A percentile compares a stretch with the other conserved stretches of the same genome.
Conservation (phyloP, 345 rosid species). For the Brassica carinata region DNA sequence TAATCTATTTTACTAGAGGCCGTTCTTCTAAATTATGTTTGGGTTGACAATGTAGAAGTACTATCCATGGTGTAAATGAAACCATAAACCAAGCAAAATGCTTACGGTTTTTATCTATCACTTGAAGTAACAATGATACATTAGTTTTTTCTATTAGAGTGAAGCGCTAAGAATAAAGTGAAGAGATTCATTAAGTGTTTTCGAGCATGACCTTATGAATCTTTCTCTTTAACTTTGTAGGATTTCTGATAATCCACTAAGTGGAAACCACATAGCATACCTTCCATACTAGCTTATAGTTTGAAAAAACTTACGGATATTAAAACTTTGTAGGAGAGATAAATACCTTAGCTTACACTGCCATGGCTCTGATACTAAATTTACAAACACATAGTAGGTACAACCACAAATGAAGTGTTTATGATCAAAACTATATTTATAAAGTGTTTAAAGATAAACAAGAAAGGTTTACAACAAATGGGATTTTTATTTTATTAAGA, state of each 20-base stretch:
- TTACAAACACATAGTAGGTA: too few relatives aligned
- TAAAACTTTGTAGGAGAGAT: too few relatives aligned
- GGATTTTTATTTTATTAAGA: too few relatives aligned
- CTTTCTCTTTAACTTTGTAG: not conserved
- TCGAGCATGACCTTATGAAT: not conserved
- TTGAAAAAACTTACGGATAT: not conserved
- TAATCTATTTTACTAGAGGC: not conserved
- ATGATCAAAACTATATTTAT: too few relatives aligned
- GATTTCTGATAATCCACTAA: not conserved
- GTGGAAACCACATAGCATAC: not conserved
- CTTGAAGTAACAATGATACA: not conserved
- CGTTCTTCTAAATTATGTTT: not conserved
- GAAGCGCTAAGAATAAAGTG: not conserved
- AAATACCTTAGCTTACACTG: too few relatives aligned
- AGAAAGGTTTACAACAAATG: too few relatives aligned
- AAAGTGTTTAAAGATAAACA: too few relatives aligned
- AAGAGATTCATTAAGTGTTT: not conserved
- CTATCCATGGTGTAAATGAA: not conserved
- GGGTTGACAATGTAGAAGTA: not conserved
- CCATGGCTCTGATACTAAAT: too few relatives aligned
- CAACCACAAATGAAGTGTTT: too few relatives aligned
- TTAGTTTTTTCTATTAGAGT: not conserved
- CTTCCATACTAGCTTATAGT: not conserved
- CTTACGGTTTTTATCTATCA: not conserved
- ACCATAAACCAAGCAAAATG: not conserved